A percentile compares a stretch with the other conserved stretches of the same genome.
phyloP scores from a whole-genome alignment of 768 basidiomycete genomes.

The Leucogyrophana mollusca region DNA sequence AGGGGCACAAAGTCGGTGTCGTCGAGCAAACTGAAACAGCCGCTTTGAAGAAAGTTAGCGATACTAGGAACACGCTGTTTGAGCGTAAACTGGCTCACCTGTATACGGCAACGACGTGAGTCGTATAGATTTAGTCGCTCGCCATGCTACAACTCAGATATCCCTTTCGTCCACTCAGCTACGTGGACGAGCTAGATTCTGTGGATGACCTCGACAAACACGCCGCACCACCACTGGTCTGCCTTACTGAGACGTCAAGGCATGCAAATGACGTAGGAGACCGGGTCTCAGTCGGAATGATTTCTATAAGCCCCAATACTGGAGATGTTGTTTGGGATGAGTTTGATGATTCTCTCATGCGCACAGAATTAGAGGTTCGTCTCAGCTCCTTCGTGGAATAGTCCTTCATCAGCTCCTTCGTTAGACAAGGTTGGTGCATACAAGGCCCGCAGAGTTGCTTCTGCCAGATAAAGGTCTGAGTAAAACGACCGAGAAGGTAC shows the following conservation, averaged over 20 bases:
- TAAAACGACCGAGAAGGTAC: constrained; percentile 70
- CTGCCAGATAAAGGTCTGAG: constrained; percentile 60
- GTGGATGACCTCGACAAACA: constrained; percentile 58
- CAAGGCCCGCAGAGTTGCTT: constrained; percentile 79
- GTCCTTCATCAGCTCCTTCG: constrained; percentile 3
- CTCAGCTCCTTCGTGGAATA: not conserved
- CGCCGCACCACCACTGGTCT: constrained; percentile 66
- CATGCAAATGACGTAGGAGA: constrained; percentile 14
- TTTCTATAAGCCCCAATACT: constrained; percentile 81
- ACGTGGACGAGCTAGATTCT: constrained; percentile 77
- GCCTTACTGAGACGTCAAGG: constrained; percentile 56
- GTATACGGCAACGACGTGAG: constrained; percentile 88
- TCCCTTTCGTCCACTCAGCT: constrained; percentile 51
- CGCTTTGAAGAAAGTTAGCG: constrained; percentile 81
- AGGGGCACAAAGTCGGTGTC: constrained; percentile 82
- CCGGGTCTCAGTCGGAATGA: constrained; percentile 60
- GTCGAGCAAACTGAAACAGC: constrained; percentile 85
- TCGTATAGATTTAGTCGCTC: no score
- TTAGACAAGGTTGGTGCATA: constrained; percentile 85
- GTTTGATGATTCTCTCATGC: constrained; percentile 81
- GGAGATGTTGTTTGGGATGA: constrained; percentile 95
- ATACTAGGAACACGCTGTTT: constrained; percentile 73
- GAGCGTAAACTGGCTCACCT: constrained; percentile 72
- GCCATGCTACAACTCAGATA: not conserved
- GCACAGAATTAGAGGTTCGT: constrained; percentile 83